Conservation (phyloP, 306 rosid species). For the Benincasa hispida region DNA sequence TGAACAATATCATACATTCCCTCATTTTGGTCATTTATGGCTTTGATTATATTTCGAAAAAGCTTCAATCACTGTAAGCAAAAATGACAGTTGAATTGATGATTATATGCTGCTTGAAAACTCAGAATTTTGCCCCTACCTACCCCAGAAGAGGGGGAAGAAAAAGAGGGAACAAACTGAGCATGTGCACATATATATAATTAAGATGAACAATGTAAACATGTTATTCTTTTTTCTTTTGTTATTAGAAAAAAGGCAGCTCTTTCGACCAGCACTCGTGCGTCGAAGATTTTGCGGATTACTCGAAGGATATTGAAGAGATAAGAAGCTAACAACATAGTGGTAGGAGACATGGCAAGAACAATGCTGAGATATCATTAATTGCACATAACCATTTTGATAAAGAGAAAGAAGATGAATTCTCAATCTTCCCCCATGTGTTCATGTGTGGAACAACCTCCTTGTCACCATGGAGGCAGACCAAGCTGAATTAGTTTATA, state of each 20-base stretch:
- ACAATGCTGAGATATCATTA: conserved; percentile 5
- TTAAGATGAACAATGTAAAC: neutral
- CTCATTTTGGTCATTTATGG: neutral
- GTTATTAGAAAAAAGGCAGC: neutral
- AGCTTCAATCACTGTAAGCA: neutral
- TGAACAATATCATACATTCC: neutral
- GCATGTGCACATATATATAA: neutral
- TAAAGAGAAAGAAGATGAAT: neutral
- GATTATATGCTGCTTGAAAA: neutral
- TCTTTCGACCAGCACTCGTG: conserved; percentile 5
- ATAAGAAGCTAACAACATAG: neutral
- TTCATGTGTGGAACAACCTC: neutral
- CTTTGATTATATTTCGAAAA: neutral
- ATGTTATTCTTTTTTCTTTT: neutral
- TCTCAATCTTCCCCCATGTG: conserved; percentile 8
- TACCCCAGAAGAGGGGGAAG: neutral
- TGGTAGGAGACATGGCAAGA: conserved; percentile 6
- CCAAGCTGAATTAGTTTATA: conserved; percentile 1
- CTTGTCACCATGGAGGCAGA: conserved; percentile 6
- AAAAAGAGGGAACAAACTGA: neutral
- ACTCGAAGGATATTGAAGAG: neutral
- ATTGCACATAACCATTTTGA: neutral
- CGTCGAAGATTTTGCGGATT: neutral
- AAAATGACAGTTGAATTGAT: neutral
- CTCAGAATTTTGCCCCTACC: neutral